A percentile compares a stretch with the other conserved stretches of the same genome.
Evolutionary conservation across 768 basidiomycete genomes (phyloP).

Genomic region (Phanerochaete sordida): DNA sequence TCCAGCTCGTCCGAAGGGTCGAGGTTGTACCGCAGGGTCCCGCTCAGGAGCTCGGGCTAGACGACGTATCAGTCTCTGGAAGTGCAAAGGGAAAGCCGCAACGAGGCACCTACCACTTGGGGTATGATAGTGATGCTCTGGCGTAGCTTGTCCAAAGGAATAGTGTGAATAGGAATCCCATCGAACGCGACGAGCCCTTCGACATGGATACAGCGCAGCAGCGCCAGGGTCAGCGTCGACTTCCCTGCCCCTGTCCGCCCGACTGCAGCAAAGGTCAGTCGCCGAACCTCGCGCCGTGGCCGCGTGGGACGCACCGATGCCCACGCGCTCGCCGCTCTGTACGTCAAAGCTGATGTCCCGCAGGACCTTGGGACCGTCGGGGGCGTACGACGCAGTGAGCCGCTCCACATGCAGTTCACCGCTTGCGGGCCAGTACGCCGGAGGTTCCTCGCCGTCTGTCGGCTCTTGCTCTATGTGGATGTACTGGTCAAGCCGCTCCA

Average conservation of each 20-base stretch:
- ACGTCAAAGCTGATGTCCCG: slow-evolving; percentile 48
- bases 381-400: slow-evolving; percentile 47
- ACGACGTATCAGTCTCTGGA: slow-evolving; percentile 33
- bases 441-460: slow-evolving; percentile 40
- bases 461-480: slow-evolving; percentile 53
- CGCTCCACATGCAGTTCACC: slow-evolving; percentile 48
- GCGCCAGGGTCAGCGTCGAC: slow-evolving; percentile 44
- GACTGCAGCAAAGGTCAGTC: no score
- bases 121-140: slow-evolving; percentile 58
- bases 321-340: slow-evolving; percentile 53
- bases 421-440: slow-evolving; percentile 61
- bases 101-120: slow-evolving; percentile 38
- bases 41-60: slow-evolving; percentile 49
- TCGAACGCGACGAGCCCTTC: slow-evolving; percentile 51
- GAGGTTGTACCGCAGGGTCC: slow-evolving; percentile 52
- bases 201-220: slow-evolving; percentile 52
- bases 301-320: no score
- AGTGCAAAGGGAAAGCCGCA: slow-evolving; percentile 27
- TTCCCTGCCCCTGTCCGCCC: slow-evolving; percentile 59
- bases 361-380: slow-evolving; percentile 52
- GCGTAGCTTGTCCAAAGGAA: slow-evolving; percentile 53
- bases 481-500: slow-evolving; percentile 52
- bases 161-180: slow-evolving; percentile 36
- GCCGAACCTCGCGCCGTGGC: no score
- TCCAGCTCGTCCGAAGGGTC: slow-evolving; percentile 57